Conservation (phyloP, 2,329 filamentous ascomycete species). For the Podosphaera xanthii region DNA sequence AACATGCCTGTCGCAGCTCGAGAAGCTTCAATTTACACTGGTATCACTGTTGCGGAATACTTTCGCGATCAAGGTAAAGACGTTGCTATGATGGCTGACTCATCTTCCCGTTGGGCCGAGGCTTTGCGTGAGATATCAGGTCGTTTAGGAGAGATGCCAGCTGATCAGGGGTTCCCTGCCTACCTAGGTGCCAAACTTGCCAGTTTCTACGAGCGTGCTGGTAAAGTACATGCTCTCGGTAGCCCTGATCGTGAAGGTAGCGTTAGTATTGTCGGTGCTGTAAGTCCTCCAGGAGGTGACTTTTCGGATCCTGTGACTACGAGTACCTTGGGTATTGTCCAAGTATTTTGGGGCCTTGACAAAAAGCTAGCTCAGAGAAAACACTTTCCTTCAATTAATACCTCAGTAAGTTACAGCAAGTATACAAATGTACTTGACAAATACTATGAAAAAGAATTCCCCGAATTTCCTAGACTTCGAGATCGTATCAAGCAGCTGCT, state of each 20-base stretch:
- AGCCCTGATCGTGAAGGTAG: slow-evolving; percentile 75
- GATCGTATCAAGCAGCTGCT: slow-evolving; percentile 87
- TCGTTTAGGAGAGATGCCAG: slow-evolving; percentile 97
- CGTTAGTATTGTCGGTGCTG: slow-evolving; percentile 93
- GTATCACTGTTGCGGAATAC: slow-evolving; percentile 70
- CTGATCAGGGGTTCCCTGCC: slow-evolving; percentile 96
- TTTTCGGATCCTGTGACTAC: slow-evolving; percentile 96
- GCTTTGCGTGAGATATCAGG: slow-evolving; percentile 96
- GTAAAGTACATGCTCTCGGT: slow-evolving; percentile 63
- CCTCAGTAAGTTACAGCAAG: slow-evolving; percentile 83
- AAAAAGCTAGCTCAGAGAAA: slow-evolving; percentile 98
- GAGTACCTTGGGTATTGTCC: slow-evolving; percentile 85
- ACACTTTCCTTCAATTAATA: slow-evolving; percentile 98
- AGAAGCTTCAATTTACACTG: slow-evolving; percentile 97
- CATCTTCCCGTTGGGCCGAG: slow-evolving; percentile 93
- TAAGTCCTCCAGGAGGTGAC: slow-evolving; percentile 93
- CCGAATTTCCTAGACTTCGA: slow-evolving; percentile 80
- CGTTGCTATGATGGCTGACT: slow-evolving; percentile 99
- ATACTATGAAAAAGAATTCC: slow-evolving; percentile 82
- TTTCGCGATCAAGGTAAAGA: slow-evolving; percentile 93
- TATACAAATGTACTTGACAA: slow-evolving; percentile 76
- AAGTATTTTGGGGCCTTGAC: slow-evolving; percentile 98
- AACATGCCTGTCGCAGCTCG: slow-evolving; percentile 99
- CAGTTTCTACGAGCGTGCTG: slow-evolving; percentile 97
- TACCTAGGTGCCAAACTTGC: slow-evolving; percentile 93